phyloP scores from a whole-genome alignment of 2,329 filamentous ascomycete species.

The Cercospora brassicicola region DNA sequence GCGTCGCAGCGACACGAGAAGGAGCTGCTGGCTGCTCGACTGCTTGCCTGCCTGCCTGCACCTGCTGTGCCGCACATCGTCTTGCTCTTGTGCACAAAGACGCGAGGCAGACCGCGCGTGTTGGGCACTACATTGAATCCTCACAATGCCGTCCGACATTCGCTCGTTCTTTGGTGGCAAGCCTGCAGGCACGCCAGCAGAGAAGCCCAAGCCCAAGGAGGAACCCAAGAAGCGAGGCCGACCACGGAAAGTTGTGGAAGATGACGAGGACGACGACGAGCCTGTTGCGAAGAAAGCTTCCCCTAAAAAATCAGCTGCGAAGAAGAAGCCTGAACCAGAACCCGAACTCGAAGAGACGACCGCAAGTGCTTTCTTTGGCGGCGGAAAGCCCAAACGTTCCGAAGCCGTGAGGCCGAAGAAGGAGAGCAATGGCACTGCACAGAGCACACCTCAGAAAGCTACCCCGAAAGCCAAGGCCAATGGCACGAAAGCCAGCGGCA shows the following conservation, averaged over 20 bases:
- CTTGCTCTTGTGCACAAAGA: background rate
- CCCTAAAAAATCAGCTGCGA: slow-evolving; percentile 55
- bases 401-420: slow-evolving; percentile 37
- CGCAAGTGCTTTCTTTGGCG: slow-evolving; percentile 63
- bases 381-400: slow-evolving; percentile 55
- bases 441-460: slow-evolving; percentile 44
- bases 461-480: slow-evolving; percentile 38
- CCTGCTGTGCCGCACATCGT: background rate
- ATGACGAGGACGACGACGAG: slow-evolving; percentile 67
- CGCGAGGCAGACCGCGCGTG: background rate
- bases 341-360: slow-evolving; percentile 54
- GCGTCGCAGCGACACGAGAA: slow-evolving; percentile 6
- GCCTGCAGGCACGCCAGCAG: slow-evolving; percentile 56
- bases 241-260: slow-evolving; percentile 69
- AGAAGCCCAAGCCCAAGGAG: slow-evolving; percentile 31
- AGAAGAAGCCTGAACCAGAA: slow-evolving; percentile 42
- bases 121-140: background rate
- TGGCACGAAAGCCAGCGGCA: slow-evolving; percentile 41
- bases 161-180: slow-evolving; percentile 86
- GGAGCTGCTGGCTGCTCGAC: background rate
- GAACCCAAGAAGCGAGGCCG: slow-evolving; percentile 51
- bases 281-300: slow-evolving; percentile 20
- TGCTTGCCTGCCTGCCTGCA: background rate
- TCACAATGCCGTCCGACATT: slow-evolving; percentile 77
- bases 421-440: slow-evolving; percentile 20